These are phyloP conservation scores for Beta macrorhiza DNA, from an alignment of 179 eudicot species.

Conservation along the genomic window DNA sequence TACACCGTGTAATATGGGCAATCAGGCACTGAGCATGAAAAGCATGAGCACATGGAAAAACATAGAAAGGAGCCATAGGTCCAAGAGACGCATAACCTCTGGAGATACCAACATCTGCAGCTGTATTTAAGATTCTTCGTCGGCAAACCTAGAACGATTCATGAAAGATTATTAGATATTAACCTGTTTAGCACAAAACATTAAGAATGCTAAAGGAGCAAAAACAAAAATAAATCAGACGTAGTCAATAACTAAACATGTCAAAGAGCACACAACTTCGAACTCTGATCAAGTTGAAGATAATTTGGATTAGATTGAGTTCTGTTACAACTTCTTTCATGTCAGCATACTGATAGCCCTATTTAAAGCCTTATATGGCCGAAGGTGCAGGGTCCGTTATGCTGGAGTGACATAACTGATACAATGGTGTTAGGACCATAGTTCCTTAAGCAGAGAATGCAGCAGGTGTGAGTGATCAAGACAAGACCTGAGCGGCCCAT, in stretches of 20 bases:
- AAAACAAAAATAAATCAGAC: background rate
- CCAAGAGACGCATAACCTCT: conserved; percentile 83
- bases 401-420: no score
- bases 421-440: no score
- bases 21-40: conserved; percentile 91
- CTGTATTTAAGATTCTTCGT: conserved; percentile 63
- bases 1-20: conserved; percentile 89
- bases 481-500: no score
- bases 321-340: no score
- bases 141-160: conserved; percentile 60
- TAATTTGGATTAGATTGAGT: no score
- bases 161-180: background rate
- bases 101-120: conserved; percentile 61
- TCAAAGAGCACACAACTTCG: background rate
- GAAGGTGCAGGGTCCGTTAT: no score
- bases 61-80: conserved; percentile 94
- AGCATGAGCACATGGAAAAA: conserved; percentile 94
- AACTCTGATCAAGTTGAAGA: background rate
- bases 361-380: no score
- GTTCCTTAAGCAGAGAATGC: background rate
- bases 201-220: background rate
- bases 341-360: no score
- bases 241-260: background rate
- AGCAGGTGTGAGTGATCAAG: no score
- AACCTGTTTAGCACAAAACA: background rate